Conservation (phyloP, 2,329 filamentous ascomycete species). For the Aspergillus bombycis region DNA sequence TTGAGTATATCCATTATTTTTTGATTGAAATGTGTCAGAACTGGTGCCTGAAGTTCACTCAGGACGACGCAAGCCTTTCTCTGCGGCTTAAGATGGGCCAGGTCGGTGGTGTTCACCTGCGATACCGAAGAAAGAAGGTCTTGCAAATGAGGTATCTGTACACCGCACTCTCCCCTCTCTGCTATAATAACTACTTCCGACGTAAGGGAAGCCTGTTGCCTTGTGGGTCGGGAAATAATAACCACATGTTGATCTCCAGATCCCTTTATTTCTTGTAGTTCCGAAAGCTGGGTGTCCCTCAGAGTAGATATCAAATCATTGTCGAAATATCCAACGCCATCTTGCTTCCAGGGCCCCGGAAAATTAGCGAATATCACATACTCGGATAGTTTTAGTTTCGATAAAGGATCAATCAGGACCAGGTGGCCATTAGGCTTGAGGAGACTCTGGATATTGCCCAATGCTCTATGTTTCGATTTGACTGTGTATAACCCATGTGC, state of each 20-base stretch:
- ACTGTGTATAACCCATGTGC: conserved; percentile 20
- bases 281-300: background rate
- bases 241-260: background rate
- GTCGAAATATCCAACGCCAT: background rate
- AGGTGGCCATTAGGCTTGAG: conserved; percentile 23
- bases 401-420: conserved; percentile 18
- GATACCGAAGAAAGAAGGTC: background rate
- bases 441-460: conserved; percentile 20
- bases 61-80: conserved; percentile 25
- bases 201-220: background rate
- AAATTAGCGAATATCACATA: background rate
- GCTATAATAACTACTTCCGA: conserved; percentile 18
- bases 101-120: conserved; percentile 10
- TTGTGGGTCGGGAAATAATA: background rate
- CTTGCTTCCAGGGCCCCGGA: conserved; percentile 1
- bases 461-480: conserved; percentile 4
- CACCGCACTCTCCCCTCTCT: background rate
- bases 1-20: conserved; percentile 19
- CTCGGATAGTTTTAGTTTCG: background rate
- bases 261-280: background rate
- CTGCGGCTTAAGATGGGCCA: conserved; percentile 12
- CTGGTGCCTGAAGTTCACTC: conserved; percentile 7
- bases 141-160: conserved; percentile 1
- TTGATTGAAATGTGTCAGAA: conserved; percentile 9
- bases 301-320: background rate